Conservation (phyloP, 2,329 filamentous ascomycete genomes). For the Mariannaea sp. region DNA sequence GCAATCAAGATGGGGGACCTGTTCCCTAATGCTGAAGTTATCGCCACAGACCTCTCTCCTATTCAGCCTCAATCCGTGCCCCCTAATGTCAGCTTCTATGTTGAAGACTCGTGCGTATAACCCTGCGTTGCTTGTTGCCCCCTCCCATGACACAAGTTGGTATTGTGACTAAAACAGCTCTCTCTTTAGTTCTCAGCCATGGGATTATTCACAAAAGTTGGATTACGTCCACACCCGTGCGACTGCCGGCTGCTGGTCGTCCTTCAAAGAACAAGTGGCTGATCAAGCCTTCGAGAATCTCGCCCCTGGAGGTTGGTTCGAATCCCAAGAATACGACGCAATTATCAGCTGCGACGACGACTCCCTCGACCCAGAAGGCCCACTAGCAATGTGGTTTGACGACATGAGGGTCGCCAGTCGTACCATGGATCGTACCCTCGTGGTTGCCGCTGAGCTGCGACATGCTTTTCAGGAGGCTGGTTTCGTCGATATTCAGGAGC, state of each 20-base stretch:
- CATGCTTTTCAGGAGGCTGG: conserved; percentile 53
- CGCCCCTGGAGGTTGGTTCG: conserved; percentile 58
- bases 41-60: conserved; percentile 69
- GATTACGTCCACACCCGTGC: conserved; percentile 60
- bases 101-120: conserved; percentile 64
- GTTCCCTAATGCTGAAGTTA: conserved; percentile 62
- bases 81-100: conserved; percentile 73
- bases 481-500: conserved; percentile 60
- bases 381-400: conserved; percentile 47
- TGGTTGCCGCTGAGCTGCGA: conserved; percentile 43
- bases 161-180: conserved; percentile 1
- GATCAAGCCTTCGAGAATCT: conserved; percentile 55
- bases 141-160: background rate
- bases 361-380: conserved; percentile 46
- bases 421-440: conserved; percentile 45
- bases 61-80: conserved; percentile 70
- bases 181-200: conserved; percentile 50
- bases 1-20: conserved; percentile 69
- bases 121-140: background rate
- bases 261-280: conserved; percentile 56
- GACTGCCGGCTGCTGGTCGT: conserved; percentile 55
- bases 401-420: conserved; percentile 48
- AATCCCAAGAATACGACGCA: conserved; percentile 55
- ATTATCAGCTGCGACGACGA: conserved; percentile 51
- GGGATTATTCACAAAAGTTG: conserved; percentile 58